Conservation (phyloP, 2,329 filamentous ascomycete species). For the Fusarium metavorans region DNA sequence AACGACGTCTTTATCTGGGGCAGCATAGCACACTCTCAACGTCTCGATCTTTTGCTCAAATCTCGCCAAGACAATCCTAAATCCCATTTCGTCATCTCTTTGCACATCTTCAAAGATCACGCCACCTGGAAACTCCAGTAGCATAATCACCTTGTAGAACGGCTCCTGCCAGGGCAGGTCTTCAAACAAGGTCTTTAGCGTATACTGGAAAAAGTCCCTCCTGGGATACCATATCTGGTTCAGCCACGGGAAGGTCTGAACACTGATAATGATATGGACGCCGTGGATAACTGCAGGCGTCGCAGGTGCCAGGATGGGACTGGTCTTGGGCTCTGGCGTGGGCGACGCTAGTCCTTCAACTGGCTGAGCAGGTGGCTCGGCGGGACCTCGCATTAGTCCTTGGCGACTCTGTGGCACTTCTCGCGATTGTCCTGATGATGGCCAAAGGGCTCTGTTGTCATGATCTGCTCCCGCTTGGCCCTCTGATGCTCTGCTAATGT, state of each 20-base stretch:
- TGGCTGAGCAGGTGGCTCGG: background rate
- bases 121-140: background rate
- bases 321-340: background rate
- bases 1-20: background rate
- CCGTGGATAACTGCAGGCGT: background rate
- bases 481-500: background rate
- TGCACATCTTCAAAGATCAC: background rate
- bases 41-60: background rate
- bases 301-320: rapidly evolving
- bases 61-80: background rate
- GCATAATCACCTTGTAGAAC: background rate
- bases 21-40: background rate
- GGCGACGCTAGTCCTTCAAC: background rate
- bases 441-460: background rate
- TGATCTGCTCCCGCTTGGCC: background rate
- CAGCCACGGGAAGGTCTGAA: background rate
- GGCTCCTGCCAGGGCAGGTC: background rate
- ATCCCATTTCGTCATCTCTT: background rate
- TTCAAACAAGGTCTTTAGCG: background rate
- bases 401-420: background rate
- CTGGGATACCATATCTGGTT: background rate
- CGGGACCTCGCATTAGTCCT: rapidly evolving
- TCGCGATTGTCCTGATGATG: background rate
- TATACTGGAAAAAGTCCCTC: background rate
- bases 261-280: conserved; percentile 2